Conservation (phyloP, 1,139 yeast species). For the Candida sanyaensis region DNA sequence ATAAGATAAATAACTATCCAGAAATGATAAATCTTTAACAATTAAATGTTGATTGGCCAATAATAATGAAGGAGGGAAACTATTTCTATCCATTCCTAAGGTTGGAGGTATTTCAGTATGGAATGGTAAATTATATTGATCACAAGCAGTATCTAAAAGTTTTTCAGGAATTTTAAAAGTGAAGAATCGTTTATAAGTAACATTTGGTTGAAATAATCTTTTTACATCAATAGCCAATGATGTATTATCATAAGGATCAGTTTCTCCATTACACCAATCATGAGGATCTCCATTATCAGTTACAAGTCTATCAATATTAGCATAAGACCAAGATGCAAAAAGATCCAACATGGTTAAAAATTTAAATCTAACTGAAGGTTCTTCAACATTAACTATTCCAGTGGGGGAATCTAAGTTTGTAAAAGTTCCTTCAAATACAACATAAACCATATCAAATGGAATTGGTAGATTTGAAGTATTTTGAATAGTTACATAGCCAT, state of each 20-base stretch:
- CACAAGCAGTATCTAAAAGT: slow-evolving; percentile 44
- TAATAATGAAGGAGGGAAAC: slow-evolving; percentile 24
- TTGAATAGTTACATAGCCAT: slow-evolving; percentile 40
- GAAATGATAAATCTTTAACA: slow-evolving; percentile 37
- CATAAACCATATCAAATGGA: slow-evolving; percentile 45
- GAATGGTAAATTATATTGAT: slow-evolving; percentile 32
- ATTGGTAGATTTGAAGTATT: slow-evolving; percentile 31
- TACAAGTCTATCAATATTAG: slow-evolving; percentile 45
- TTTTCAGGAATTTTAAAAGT: slow-evolving; percentile 46
- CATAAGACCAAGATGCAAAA: slow-evolving; percentile 50
- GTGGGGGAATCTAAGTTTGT: slow-evolving; percentile 27
- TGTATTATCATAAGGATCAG: slow-evolving; percentile 45
- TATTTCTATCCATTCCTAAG: slow-evolving; percentile 33
- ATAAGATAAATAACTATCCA: slow-evolving; percentile 41
- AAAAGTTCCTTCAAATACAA: slow-evolving; percentile 38
- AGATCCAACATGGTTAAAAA: slow-evolving; percentile 48
- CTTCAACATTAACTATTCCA: slow-evolving; percentile 31
- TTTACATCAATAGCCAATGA: slow-evolving; percentile 39
- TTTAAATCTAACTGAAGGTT: slow-evolving; percentile 31
- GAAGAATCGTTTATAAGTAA: slow-evolving; percentile 44
- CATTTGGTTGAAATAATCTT: slow-evolving; percentile 38
- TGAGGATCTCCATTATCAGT: slow-evolving; percentile 52
- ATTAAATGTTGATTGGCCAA: slow-evolving; percentile 21
- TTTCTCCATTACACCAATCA: slow-evolving; percentile 52
- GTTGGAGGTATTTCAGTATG: slow-evolving; percentile 44